Base-by-base conservation (phyloP, 139 green algal species). In the Picochlorum costavermella region DNA sequence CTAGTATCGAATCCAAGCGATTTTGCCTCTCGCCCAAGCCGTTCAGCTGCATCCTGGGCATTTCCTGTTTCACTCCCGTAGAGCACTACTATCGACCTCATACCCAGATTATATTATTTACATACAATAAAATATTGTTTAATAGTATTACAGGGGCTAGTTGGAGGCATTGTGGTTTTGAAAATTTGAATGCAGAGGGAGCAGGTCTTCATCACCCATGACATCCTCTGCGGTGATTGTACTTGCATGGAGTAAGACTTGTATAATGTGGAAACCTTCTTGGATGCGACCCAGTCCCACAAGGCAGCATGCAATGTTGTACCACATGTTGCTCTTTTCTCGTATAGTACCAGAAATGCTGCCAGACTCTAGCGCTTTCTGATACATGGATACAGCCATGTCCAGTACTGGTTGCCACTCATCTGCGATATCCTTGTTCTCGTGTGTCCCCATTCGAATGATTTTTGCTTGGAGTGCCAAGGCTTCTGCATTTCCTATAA, bases 31-130 rank as follows among this genome's bases (percentile, higher is more conserved):
- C 88, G 68, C 0, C 56, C 86, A n/a, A 96, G 66, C 2, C 75
- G 77, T 69, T 97, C 91, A 20, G 91, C 91, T 3, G 92, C 88
- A 73, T 97, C 91, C 86, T 96, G 72, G 9, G 89, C 88, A 60
- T 95, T 96, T 16, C 91, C 91, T 9, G 91, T 96, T 61, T 96
- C 75, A 1, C 82, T 90, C 14, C 76, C 91, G 61, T 94, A 96
- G 1, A 96, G 69, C 6, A 96, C 72, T 8, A 94, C 62, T 5
- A 96, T 55, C 1, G 75, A 60, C 25, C 50, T 59, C 23, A 33
- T 59, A 30, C 25, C 23, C 25, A 12, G 17, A n/a, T n/a, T 40
- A 6, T 33, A 17, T 33, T 31, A 2, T 26, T 8, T 28, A 51
- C 17, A 53, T 28, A 28, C 17, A 2, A 26, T 23, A 28, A 23